These are phyloP conservation scores for Boletales sp. DNA, from an alignment of 768 basidiomycete species.

Conservation along the genomic window DNA sequence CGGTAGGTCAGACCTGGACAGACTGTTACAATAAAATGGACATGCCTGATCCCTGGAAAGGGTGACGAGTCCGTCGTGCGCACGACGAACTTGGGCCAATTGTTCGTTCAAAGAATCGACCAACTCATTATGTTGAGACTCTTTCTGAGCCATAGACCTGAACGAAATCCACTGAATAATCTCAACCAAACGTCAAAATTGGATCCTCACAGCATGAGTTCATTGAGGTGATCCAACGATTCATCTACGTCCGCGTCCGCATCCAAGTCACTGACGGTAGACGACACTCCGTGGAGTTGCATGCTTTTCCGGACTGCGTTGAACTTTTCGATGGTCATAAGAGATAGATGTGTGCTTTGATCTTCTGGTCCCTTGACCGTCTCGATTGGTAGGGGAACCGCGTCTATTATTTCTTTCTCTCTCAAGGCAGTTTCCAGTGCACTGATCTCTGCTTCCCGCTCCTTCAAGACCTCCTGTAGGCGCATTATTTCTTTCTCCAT, in stretches of 20 bases:
- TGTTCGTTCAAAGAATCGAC: conserved; percentile 71
- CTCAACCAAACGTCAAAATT: conserved; percentile 3
- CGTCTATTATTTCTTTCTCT: conserved; percentile 30
- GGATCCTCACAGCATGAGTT: conserved; percentile 80
- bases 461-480: conserved; percentile 86
- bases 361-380: conserved; percentile 16
- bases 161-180: conserved; percentile 6
- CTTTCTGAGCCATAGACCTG: conserved; percentile 97
- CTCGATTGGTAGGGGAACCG: background rate
- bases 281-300: conserved; percentile 43
- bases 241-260: conserved; percentile 54
- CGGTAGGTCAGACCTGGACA: background rate
- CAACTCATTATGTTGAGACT: conserved; percentile 79
- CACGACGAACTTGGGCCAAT: conserved; percentile 64
- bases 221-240: conserved; percentile 76
- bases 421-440: conserved; percentile 58
- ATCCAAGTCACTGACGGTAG: conserved; percentile 20
- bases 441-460: conserved; percentile 88
- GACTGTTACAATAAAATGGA: background rate
- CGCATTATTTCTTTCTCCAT: conserved; percentile 96
- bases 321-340: conserved; percentile 70
- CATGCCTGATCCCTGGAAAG: conserved; percentile 82
- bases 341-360: conserved; percentile 50
- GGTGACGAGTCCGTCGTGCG: conserved; percentile 77
- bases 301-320: conserved; percentile 69